These are phyloP conservation scores for Aspergillus kassunensis DNA, from an alignment of 495 filamentous ascomycete genomes.

Conservation along the genomic window DNA sequence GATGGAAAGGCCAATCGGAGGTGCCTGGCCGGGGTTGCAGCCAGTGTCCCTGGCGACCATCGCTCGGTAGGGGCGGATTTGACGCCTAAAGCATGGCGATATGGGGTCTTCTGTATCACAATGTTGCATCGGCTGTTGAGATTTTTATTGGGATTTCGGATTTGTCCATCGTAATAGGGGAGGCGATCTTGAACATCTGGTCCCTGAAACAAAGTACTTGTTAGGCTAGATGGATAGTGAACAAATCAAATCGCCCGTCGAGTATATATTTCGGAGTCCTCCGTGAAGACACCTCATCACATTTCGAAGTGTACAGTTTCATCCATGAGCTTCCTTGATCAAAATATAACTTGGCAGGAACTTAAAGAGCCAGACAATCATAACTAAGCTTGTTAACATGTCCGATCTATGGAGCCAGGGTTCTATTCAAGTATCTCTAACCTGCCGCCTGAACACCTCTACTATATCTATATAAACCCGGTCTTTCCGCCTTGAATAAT, in stretches of 20 bases:
- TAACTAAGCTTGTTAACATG: too few relatives aligned
- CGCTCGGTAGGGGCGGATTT: slow-evolving; percentile 12
- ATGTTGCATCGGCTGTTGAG: slow-evolving; percentile 13
- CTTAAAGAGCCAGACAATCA: too few relatives aligned
- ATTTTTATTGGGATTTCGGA: not conserved
- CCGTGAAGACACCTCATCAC: too few relatives aligned
- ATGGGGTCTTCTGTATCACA: slow-evolving; percentile 5
- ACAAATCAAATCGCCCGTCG: slow-evolving; percentile 8
- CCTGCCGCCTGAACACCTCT: too few relatives aligned
- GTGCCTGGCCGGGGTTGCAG: slow-evolving; percentile 3
- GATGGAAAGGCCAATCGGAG: slow-evolving; percentile 14
- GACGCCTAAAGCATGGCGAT: slow-evolving; percentile 6
- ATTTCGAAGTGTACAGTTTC: too few relatives aligned
- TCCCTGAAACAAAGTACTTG: slow-evolving; percentile 7
- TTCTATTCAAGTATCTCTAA: too few relatives aligned
- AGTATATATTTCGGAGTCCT: too few relatives aligned
- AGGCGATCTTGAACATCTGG: slow-evolving; percentile 2
- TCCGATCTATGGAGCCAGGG: too few relatives aligned
- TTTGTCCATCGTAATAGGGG: slow-evolving; percentile 4
- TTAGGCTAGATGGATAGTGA: not conserved
- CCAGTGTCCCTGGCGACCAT: not conserved
- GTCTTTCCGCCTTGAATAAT: too few relatives aligned
- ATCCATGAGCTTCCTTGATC: too few relatives aligned
- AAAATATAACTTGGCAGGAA: too few relatives aligned
- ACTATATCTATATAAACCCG: too few relatives aligned